Base-by-base conservation (phyloP, 2,329 filamentous ascomycete genomes). In the Hypoxylon sp. region DNA sequence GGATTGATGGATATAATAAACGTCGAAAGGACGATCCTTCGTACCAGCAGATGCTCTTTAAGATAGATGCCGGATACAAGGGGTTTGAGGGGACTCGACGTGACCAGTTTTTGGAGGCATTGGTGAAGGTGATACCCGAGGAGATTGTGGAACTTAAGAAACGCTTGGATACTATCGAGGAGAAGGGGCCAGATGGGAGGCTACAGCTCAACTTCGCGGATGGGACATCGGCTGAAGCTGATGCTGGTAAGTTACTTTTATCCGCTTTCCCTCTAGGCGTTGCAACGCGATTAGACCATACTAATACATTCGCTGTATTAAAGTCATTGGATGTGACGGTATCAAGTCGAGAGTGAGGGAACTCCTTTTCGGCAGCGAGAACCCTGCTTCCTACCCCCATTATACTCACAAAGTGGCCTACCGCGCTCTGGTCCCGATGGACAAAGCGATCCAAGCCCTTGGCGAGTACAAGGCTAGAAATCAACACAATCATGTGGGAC, bases 381-480 rank as follows among this genome's bases (percentile, higher is more conserved):
- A 80, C 65, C 80, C 80, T 0, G 79, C 81, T 3, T 78, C 81
- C 0, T 72, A 78, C 14, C 81, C 85, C 0, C 75, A 78, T 1
- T 87, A 84, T 69, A 83, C 81, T 0, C 81, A 82, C 51, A 86
- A 86, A 68, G 84, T 84, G 63, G 84, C 81, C 0, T 87, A 85
- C 67, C 79, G 84, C 2, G 83, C 81, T 0, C 65, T 87, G 23
- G 77, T 86, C 2, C 82, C 83, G 0, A 85, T 86, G 81, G 74
- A 78, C 2, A 75, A 81, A 54, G 82, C 83, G 0, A 72, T 79
- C 1, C 74, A 78, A 54, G 76, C 81, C 2, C 65, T 86, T n/a
- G 84, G 83, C 2, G 77, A 83, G 30, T 68, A 67, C 41, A 74
- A 69, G 30, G 69, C 71, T 6, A 60, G 27, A n/a, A 73, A 71